Evolutionary conservation across 306 rosid species (phyloP).

Genomic region (Glycyrrhiza uralensis): DNA sequence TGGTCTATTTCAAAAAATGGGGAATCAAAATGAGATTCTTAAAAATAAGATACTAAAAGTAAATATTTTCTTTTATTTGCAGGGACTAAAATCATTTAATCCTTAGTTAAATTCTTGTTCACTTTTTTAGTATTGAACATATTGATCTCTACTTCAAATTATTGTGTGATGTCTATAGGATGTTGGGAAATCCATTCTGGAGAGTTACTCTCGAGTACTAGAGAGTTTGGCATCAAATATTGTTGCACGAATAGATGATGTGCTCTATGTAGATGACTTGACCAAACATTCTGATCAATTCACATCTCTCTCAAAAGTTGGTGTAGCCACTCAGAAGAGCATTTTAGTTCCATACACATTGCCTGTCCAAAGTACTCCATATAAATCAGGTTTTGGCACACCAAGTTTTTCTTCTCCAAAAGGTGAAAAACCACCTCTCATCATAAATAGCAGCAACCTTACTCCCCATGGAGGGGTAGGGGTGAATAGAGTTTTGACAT

Average conservation of each 20-base stretch:
- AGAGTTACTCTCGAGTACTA: conserved; percentile 86
- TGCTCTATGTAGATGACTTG: conserved; percentile 78
- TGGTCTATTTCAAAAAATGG: no score
- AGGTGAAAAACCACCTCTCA: conserved; percentile 41
- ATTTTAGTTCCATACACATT: conserved; percentile 42
- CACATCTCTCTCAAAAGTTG: conserved; percentile 56
- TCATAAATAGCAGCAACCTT: conserved; percentile 35
- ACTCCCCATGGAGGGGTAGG: conserved; percentile 48
- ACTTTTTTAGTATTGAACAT: neutral
- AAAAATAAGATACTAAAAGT: no score
- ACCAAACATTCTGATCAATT: conserved; percentile 65
- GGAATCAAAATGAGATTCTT: no score
- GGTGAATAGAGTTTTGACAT: conserved; percentile 54
- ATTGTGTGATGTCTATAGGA: conserved; percentile 54
- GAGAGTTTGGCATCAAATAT: conserved; percentile 91
- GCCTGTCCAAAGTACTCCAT: conserved; percentile 54
- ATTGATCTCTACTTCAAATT: neutral
- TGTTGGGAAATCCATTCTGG: conserved; percentile 80
- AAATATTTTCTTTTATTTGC: no score
- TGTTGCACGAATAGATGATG: conserved; percentile 81
- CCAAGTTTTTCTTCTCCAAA: conserved; percentile 60
- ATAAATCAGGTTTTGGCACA: conserved; percentile 50
- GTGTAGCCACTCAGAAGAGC: conserved; percentile 52
- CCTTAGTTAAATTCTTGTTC: neutral
- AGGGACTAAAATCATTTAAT: no score